Evolutionary conservation across 2,329 filamentous ascomycete genomes (phyloP).

Genomic region (Diaporthe citri): DNA sequence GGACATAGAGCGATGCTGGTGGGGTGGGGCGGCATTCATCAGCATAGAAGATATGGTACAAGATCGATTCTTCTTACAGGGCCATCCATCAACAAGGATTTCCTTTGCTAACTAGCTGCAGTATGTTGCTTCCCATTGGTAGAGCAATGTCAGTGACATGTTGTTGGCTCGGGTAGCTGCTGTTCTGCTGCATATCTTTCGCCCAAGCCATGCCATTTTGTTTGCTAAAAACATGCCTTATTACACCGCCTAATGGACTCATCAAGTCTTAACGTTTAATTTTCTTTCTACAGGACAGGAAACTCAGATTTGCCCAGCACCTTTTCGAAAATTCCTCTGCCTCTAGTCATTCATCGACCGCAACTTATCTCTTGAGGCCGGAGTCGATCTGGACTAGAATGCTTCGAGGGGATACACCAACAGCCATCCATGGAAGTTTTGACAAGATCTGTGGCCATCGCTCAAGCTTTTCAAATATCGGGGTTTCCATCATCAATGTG

Average conservation of each 20-base stretch:
- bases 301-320: not conserved
- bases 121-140: not conserved
- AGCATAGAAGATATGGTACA: not conserved
- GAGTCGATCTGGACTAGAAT: not conserved
- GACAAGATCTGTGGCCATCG: not conserved
- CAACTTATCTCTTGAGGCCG: not conserved
- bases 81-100: not conserved
- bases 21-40: not conserved
- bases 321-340: not conserved
- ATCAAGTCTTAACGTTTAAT: not conserved
- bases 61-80: not conserved
- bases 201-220: not conserved
- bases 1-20: not conserved
- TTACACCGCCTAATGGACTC: not conserved
- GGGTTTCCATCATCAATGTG: not conserved
- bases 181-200: too few relatives aligned
- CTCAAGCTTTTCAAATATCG: not conserved
- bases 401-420: not conserved
- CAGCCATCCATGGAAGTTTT: not conserved
- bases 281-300: not conserved
- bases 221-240: not conserved
- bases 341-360: not conserved
- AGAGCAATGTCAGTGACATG: not conserved
- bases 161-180: constrained; percentile 16
- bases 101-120: not conserved